phyloP scores from a whole-genome alignment of 192 early-diverging fungal species.

The Coemansia sp. region DNA sequence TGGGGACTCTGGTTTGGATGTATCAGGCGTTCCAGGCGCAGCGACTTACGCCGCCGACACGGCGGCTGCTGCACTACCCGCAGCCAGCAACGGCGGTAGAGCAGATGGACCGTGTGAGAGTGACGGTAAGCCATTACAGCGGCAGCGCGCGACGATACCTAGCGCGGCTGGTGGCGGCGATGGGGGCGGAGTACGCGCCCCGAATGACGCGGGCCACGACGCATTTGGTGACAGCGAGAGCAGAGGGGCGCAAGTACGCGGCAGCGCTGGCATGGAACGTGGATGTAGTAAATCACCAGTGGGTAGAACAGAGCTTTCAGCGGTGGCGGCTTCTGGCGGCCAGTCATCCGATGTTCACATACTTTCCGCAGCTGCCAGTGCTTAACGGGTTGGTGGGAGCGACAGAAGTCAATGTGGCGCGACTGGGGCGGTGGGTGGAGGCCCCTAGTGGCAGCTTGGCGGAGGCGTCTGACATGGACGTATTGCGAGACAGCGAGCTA shows the following conservation, averaged over 20 bases:
- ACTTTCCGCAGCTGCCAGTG: constrained; percentile 56
- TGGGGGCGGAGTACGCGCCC: constrained; percentile 67
- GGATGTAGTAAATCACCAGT: constrained; percentile 77
- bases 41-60: constrained; percentile 30
- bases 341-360: constrained; percentile 56
- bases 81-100: constrained; percentile 18
- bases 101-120: constrained; percentile 45
- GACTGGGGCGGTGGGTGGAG: constrained; percentile 50
- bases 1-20: constrained; percentile 53
- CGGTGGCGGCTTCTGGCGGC: constrained; percentile 61
- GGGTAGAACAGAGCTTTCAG: constrained; percentile 78
- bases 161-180: constrained; percentile 57
- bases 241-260: constrained; percentile 64
- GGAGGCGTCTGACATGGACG: constrained; percentile 52
- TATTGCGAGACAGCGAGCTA: constrained; percentile 42
- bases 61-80: constrained; percentile 49
- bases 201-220: constrained; percentile 67
- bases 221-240: constrained; percentile 71
- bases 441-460: constrained; percentile 30
- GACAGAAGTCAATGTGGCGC: constrained; percentile 34
- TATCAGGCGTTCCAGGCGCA: constrained; percentile 32
- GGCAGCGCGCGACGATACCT: constrained; percentile 67
- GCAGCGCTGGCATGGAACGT: constrained; percentile 66
- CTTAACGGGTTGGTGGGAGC: constrained; percentile 60
- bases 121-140: constrained; percentile 71